Base-by-base conservation (phyloP, 768 basidiomycete genomes). In the Tephrocybe rancida region DNA sequence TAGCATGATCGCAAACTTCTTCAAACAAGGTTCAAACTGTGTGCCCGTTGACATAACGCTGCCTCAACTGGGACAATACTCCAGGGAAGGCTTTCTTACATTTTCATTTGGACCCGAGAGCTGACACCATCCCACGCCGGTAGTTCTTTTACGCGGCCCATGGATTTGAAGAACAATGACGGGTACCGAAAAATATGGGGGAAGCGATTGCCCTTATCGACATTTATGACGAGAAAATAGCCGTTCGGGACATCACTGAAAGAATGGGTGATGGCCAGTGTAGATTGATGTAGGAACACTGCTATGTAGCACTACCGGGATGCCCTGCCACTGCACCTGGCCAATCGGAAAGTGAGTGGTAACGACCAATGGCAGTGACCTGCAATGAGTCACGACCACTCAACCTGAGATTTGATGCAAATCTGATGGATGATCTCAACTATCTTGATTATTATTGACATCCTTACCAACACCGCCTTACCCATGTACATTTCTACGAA, bases 91-190 rank as follows among this genome's bases (percentile, higher is more conserved):
- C 18, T 32, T 14, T 3, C 11, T 9, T 5, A n/a, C 14, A 6
- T 5, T 25, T 29, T 19, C 13, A 8, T 3, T 26, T 11, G 5
- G 3, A 5, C n/a, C 3, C 8, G 21, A 9, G 4, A 25, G 37
- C 25, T 41, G 48, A 39, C n/a, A 2, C 30, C 30, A 32, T 29
- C 4, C 3, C 21, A n/a, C 11, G n/a, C 10, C 18, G 16, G 7
- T 27, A 39, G 48, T 49, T 49, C 48, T 49, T 49, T 16, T 41
- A 49, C 27, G 48, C 37, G 9, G 48, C 24, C 18, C 37, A 49
- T 18, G 48, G 48, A 27, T 49, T 38, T 35, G 48, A 49, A 22
- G 24, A n/a, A 10, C 35, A 39, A 24, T 49, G 48, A 37, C 19
- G n/a, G 8, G 48, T 37, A 8, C 48, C 48, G 7, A 49, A 25